Percentiles rank a stretch among this genome's conserved stretches.
Conservation (phyloP, 495 filamentous ascomycete genomes). For the Tuber magnatum region DNA sequence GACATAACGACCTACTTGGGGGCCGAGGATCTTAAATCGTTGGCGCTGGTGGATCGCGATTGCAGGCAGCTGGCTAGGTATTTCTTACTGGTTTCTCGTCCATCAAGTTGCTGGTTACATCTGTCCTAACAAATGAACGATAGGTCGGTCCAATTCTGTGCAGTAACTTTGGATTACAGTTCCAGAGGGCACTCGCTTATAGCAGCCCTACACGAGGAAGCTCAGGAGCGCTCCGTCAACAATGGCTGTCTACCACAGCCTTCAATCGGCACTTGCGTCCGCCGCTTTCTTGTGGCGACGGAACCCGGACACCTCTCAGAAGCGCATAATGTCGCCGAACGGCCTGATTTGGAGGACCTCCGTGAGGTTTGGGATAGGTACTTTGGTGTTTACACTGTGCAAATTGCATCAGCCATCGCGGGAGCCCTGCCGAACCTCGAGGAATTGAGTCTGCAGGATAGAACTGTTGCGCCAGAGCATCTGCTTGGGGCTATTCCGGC, state of each 20-base stretch:
- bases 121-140: not conserved
- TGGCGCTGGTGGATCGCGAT: constrained; percentile 10
- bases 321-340: not conserved
- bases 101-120: not conserved
- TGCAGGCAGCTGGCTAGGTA: constrained; percentile 12
- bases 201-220: constrained; percentile 1
- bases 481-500: constrained; percentile 4
- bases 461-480: constrained; percentile 1
- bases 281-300: constrained; percentile 6
- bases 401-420: not conserved
- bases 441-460: constrained; percentile 12
- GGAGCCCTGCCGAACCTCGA: constrained; percentile 11
- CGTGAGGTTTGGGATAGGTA: constrained; percentile 1
- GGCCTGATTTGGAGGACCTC: not conserved
- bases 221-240: not conserved
- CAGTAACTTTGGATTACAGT: constrained; percentile 7
- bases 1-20: constrained; percentile 4
- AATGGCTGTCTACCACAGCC: not conserved
- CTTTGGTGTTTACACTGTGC: constrained; percentile 11
- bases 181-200: not conserved
- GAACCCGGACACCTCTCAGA: not conserved
- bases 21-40: constrained; percentile 5
- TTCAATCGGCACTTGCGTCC: constrained; percentile 13
- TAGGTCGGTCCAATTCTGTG: constrained; percentile 6
- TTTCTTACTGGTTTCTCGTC: not conserved